Conservation (phyloP, 2,329 filamentous ascomycete species). For the Cladosporium colombiae region DNA sequence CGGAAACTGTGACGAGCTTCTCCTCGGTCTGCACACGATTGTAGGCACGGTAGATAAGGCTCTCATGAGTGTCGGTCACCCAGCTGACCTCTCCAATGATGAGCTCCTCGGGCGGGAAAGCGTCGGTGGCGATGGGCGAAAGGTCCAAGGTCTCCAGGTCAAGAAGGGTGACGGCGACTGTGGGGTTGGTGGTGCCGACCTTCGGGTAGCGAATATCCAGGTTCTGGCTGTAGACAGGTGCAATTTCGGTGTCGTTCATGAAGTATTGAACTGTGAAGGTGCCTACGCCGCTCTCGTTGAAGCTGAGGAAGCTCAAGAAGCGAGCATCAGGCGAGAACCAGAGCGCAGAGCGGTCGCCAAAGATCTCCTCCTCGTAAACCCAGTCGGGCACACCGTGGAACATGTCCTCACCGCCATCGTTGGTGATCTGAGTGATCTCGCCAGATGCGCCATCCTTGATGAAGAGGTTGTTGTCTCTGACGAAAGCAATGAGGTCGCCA, state of each 20-base stretch:
- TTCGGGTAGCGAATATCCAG: conserved; percentile 68
- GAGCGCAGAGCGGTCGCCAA: conserved; percentile 52
- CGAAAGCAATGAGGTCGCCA: conserved; percentile 64
- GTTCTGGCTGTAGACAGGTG: conserved; percentile 63
- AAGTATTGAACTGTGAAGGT: conserved; percentile 69
- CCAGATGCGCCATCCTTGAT: conserved; percentile 54
- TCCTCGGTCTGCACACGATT: conserved; percentile 69
- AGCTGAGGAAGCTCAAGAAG: conserved; percentile 57
- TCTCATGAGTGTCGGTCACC: conserved; percentile 63
- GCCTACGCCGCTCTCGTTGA: conserved; percentile 66
- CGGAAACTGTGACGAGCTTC: conserved; percentile 62
- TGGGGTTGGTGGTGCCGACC: conserved; percentile 67
- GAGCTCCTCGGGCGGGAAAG: conserved; percentile 61
- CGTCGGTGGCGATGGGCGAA: conserved; percentile 54
- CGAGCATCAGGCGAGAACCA: conserved; percentile 61
- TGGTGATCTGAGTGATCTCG: conserved; percentile 63
- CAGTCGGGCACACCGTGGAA: conserved; percentile 68
- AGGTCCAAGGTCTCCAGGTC: conserved; percentile 51
- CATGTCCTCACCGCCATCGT: conserved; percentile 60
- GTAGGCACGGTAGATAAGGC: conserved; percentile 64
- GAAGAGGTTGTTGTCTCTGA: conserved; percentile 66
- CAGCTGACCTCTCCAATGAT: conserved; percentile 69
- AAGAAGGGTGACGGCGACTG: conserved; percentile 61
- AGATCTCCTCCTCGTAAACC: conserved; percentile 63
- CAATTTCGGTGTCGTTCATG: conserved; percentile 59